Conservation (phyloP, 2,329 filamentous ascomycete genomes). For the Epichloe baconii region DNA sequence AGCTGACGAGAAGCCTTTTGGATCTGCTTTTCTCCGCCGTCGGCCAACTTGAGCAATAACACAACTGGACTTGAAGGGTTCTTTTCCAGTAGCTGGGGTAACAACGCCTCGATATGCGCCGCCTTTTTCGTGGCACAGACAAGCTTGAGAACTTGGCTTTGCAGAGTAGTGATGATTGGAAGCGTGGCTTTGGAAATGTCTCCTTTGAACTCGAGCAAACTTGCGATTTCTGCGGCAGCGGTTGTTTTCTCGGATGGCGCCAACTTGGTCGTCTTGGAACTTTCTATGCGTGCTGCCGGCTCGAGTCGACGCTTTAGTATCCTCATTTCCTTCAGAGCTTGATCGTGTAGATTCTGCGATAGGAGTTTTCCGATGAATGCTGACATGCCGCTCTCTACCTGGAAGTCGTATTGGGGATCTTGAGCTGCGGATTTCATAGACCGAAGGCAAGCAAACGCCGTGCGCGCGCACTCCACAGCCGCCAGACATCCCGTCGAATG, state of each 20-base stretch:
- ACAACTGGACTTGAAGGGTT: conserved; percentile 43
- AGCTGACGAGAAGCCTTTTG: conserved; percentile 52
- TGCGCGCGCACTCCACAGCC: conserved; percentile 54
- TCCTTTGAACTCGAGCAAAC: conserved; percentile 49
- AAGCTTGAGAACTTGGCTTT: conserved; percentile 52
- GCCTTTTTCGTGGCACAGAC: conserved; percentile 48
- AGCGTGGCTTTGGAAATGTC: conserved; percentile 31
- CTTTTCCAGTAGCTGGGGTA: conserved; percentile 40
- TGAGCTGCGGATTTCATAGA: conserved; percentile 40
- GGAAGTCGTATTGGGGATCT: conserved; percentile 45
- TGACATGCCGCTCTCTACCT: conserved; percentile 62
- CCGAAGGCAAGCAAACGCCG: conserved; percentile 53
- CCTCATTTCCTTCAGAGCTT: conserved; percentile 55
- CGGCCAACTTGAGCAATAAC: conserved; percentile 37
- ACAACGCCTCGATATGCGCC: conserved; percentile 40
- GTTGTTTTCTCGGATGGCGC: conserved; percentile 17
- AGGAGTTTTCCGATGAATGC: conserved; percentile 55
- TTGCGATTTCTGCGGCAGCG: conserved; percentile 29
- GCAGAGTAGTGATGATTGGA: conserved; percentile 45
- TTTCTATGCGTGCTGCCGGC: conserved; percentile 12
- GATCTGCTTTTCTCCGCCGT: conserved; percentile 29
- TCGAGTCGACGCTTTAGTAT: conserved; percentile 53
- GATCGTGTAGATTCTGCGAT: conserved; percentile 48
- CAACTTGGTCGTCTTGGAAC: conserved; percentile 20
- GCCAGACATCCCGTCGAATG: conserved; percentile 36